Conservation (phyloP, 805 yeast species). For the Pichia kluyveri region DNA sequence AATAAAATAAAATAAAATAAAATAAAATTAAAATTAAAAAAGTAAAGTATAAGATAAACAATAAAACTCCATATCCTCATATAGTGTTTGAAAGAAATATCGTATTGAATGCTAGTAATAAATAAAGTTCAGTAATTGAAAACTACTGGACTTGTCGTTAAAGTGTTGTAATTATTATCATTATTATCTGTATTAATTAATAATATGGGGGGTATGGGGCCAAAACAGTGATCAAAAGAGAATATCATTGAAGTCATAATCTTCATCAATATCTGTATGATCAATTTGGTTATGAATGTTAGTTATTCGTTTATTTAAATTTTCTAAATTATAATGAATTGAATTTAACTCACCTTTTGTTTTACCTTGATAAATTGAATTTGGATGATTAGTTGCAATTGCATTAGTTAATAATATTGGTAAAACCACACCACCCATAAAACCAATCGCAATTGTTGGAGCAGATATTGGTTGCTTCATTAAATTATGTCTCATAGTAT, state of each 20-base stretch:
- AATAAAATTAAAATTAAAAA: neutral
- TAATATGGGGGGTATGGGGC: neutral
- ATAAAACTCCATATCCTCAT: conserved; percentile 1
- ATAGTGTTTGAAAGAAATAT: neutral
- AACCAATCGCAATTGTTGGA: conserved; percentile 12
- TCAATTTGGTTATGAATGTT: conserved; percentile 10
- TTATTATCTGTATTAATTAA: neutral
- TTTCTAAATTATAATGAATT: conserved; percentile 2
- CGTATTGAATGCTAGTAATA: neutral
- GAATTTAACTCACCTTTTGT: conserved; percentile 12
- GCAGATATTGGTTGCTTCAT: conserved; percentile 7
- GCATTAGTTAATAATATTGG: conserved; percentile 11
- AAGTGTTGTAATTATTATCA: neutral
- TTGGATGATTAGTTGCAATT: conserved; percentile 3
- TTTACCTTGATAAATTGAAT: conserved; percentile 3
- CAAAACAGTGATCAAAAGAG: conserved; percentile 3
- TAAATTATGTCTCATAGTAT: conserved; percentile 4
- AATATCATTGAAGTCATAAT: conserved; percentile 8
- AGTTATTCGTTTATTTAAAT: conserved; percentile 10
- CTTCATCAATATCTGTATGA: conserved; percentile 10
- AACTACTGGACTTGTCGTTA: neutral
- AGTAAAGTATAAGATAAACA: neutral
- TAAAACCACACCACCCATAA: conserved; percentile 13
- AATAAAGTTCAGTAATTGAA: neutral
- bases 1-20: too few species aligned